Base-by-base conservation (phyloP, 108 stramenopile species). In the Discostella stelligeroides region DNA sequence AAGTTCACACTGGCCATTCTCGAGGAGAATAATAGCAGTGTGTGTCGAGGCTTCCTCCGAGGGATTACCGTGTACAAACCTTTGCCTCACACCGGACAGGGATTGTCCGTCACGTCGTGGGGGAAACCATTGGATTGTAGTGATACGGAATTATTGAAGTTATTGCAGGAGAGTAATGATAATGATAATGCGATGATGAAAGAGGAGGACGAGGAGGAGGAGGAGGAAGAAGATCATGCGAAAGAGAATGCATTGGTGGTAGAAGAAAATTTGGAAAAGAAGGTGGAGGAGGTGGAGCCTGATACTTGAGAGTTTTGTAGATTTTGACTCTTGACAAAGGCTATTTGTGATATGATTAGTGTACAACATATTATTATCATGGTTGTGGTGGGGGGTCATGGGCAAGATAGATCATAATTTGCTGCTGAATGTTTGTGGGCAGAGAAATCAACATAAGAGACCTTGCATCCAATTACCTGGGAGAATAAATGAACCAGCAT, bases 21-120 rank as follows among this genome's bases (percentile, higher is more conserved):
- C 13, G 13, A 28, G 4, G 53, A 18, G 53, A 18, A 12, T 12
- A 53, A 4, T 23, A 53, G 23, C 7, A n/a, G n/a, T 27, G 2
- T 34, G 5, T 75, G 73, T 40, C 21, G 56, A 34, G 74, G 80
- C 4, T 68, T 66, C 37, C 68, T 81, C 13, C 14, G 0, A 14
- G 57, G 47, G 21, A 53, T 59, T 13, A 63, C 60, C n/a, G 29
- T 81, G 23, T 81, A 71, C 56, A 61, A 81, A 49, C 68, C 58
- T 2, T 70, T 81, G 21, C 62, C 62, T 0, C 62, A 63, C 20
- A 47, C 42, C 43, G 62, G 42, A 14, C 21, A 17, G 62, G 62
- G 62, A 39, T 34, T 48, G 45, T 42, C 8, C 0, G 62, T 63
- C 2, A n/a, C 62, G 24, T 63, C 62, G 15, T 63, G 62, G 62